Evolutionary conservation across 805 yeast species (phyloP), one percentile per base, ranked within the genome.

Genomic region (Debaryomyces castellii): DNA sequence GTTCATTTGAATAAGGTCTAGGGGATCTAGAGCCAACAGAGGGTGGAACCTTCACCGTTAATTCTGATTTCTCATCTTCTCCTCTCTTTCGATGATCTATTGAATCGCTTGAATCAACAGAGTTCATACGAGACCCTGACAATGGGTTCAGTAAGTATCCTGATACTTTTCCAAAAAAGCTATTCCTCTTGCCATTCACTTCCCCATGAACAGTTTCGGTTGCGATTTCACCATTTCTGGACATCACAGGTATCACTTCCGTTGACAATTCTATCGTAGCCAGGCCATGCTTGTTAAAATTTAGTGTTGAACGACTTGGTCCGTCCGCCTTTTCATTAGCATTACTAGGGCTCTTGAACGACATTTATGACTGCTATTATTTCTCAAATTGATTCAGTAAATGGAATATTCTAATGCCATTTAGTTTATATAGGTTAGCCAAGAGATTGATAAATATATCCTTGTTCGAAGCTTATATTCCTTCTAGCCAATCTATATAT

Each of bases 131-230:
- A 35, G 62, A 55, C 25, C 58, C 41, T 10, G 57, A 37, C 2
- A 63, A 38, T 5, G 69, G 51, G 35, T 53, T 51, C 14, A 63
- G 66, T 38, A 68, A 55, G 40, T 65, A 48, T 14, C 65, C 67
- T 5, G 69, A 57, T 21, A 67, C 66, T 43, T 63, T 67, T 18
- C 70, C 67, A 33, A 68, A 54, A 11, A 64, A 40, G 40, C 55
- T 58, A 43, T 55, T 61, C 28, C 63, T 55, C 27, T 43, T 44
- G 30, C 44, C 47, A 39, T 40, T 32, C 10, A 23, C 2, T 14
- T 36, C 32, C 11, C 17, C 18, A 27, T 18, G 17, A 25, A 12
- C 4, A 17, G 4, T 30, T 16, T 45, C 46, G 6, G 27, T 8
- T n/a, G 11, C 10, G 22, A 18, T n/a, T 11, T 51, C 50, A 6